Conservation (phyloP, 1,284 basidiomycete species). For the Schizophyllum amplum region DNA sequence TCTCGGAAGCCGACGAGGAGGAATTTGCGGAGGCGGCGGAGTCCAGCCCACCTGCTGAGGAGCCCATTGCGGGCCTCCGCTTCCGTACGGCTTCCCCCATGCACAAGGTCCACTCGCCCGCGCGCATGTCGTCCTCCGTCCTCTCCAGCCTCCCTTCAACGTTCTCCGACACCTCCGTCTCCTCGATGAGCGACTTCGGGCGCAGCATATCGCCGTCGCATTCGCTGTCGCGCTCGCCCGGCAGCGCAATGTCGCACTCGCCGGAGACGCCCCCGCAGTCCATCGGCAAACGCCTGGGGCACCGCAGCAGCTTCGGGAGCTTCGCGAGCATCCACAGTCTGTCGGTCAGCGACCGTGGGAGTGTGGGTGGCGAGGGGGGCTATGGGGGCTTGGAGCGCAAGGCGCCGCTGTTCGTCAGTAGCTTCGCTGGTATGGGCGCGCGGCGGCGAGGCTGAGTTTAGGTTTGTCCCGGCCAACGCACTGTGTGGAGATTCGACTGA, state of each 20-base stretch:
- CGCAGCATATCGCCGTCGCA: not conserved
- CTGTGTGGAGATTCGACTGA: too few relatives aligned
- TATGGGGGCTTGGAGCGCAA: not conserved
- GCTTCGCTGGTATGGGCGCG: not conserved
- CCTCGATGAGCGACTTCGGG: not conserved
- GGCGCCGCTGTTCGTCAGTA: not conserved
- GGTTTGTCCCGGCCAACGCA: not conserved
- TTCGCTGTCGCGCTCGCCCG: not conserved
- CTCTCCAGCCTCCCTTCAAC: not conserved
- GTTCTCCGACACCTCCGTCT: not conserved
- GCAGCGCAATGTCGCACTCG: not conserved
- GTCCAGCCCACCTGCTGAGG: constrained; percentile 11
- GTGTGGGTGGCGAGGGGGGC: not conserved
- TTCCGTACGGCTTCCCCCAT: not conserved
- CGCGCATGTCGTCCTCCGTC: not conserved
- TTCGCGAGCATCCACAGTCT: not conserved
- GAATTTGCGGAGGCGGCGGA: constrained; percentile 26
- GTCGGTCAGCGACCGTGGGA: not conserved
- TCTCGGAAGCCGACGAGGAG: constrained; percentile 43
- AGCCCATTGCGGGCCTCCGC: constrained; percentile 4
- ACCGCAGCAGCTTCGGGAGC: not conserved
- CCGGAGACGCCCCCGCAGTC: not conserved
- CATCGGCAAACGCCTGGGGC: not conserved
- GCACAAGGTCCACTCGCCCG: not conserved
- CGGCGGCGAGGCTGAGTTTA: not conserved